phyloP scores from a whole-genome alignment of 2,329 filamentous ascomycete species.

The Penicillium paneum region DNA sequence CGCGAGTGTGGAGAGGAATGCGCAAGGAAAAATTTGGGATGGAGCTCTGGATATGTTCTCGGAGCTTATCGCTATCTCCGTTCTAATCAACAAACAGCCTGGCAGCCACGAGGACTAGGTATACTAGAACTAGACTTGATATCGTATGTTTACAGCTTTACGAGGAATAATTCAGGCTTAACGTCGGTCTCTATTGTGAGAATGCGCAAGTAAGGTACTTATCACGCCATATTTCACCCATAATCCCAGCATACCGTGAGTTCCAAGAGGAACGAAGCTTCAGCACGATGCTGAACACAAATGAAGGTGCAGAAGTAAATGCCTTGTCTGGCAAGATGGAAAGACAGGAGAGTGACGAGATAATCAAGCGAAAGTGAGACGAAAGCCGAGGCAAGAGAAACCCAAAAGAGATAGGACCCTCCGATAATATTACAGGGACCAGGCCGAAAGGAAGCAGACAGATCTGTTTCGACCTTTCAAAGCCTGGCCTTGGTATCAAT shows the following conservation, averaged over 20 bases:
- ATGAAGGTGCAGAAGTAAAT: conserved; percentile 7
- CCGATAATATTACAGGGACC: conserved; percentile 38
- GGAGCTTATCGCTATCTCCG: conserved; percentile 12
- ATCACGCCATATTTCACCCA: conserved; percentile 14
- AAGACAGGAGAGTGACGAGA: conserved; percentile 3
- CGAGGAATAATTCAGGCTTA: background rate
- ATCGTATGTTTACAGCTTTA: background rate
- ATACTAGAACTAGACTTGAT: background rate
- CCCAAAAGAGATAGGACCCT: conserved; percentile 2
- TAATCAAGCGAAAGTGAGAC: conserved; percentile 14
- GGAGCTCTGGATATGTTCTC: conserved; percentile 1
- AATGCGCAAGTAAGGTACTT: conserved; percentile 23
- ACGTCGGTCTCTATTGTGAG: conserved; percentile 20
- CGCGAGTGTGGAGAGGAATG: conserved; percentile 6
- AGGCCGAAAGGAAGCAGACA: conserved; percentile 14
- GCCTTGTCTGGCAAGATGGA: conserved; percentile 12
- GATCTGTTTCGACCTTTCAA: conserved; percentile 4
- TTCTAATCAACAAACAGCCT: background rate
- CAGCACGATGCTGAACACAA: conserved; percentile 10
- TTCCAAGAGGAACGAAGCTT: conserved; percentile 3
- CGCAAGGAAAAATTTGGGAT: conserved; percentile 15
- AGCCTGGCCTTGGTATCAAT: conserved; percentile 13
- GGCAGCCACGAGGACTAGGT: background rate
- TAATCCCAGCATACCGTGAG: conserved; percentile 3
- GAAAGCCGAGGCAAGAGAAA: conserved; percentile 4